A percentile compares a stretch with the other conserved stretches of the same genome.
phyloP scores from a whole-genome alignment of 495 filamentous ascomycete species.

The Chaetomium fimeti region DNA sequence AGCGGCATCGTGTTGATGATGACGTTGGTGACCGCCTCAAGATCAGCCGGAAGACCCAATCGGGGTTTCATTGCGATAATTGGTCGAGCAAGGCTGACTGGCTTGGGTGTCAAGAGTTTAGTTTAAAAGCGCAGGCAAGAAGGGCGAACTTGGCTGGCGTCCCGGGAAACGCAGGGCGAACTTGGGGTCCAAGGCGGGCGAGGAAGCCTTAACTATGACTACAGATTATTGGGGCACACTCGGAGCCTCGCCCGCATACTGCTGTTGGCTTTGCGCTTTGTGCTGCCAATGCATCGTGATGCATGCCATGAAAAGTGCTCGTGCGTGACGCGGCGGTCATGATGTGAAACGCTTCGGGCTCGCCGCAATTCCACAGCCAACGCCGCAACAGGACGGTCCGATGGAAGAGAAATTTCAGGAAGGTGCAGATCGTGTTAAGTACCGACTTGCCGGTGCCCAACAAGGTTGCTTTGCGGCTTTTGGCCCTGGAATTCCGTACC shows the following conservation, averaged over 20 bases:
- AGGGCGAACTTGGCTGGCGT: background rate
- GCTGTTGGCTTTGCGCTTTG: slow-evolving; percentile 1
- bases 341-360: slow-evolving; percentile 1
- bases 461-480: background rate
- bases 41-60: slow-evolving; percentile 30
- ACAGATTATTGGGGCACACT: background rate
- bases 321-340: slow-evolving; percentile 2
- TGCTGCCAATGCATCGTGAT: background rate
- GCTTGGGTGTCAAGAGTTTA: background rate
- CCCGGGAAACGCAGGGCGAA: background rate
- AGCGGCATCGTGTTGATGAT: slow-evolving; percentile 40
- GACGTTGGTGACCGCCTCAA: slow-evolving; percentile 39
- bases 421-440: slow-evolving; percentile 6
- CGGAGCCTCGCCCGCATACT: background rate
- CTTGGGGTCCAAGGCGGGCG: background rate
- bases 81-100: background rate
- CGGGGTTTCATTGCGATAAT: slow-evolving; percentile 30
- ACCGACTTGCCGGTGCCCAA: too few species aligned
- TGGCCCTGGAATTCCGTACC: background rate
- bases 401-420: slow-evolving; percentile 6
- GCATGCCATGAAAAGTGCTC: background rate
- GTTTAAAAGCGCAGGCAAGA: background rate
- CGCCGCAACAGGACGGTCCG: background rate
- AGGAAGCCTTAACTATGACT: slow-evolving; percentile 4
- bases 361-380: slow-evolving; percentile 5